Conservation (phyloP, 1,284 basidiomycete genomes). For the Malassezia vespertilionis region DNA sequence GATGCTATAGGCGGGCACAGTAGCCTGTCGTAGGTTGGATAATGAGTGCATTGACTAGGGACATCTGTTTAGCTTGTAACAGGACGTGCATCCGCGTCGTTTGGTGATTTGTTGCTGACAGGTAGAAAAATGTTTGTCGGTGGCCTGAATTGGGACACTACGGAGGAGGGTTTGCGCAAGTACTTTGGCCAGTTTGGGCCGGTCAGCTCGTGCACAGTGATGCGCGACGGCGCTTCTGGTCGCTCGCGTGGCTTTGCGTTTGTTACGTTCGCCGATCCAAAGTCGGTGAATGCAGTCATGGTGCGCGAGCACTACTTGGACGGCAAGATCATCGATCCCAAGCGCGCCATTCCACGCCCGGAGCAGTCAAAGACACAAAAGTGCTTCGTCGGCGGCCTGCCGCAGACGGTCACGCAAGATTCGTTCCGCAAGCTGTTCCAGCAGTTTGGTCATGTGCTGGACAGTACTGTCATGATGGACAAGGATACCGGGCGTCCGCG, state of each 20-base stretch:
- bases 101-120: slow-evolving; percentile 2
- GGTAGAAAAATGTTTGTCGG: slow-evolving; percentile 92
- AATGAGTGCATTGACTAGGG: slow-evolving; percentile 1
- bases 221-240: slow-evolving; percentile 75
- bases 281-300: slow-evolving; percentile 79
- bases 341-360: slow-evolving; percentile 81
- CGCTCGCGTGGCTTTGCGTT: slow-evolving; percentile 88
- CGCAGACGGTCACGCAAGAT: slow-evolving; percentile 79
- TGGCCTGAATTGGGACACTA: slow-evolving; percentile 92
- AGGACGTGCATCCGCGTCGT: slow-evolving; percentile 1
- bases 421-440: slow-evolving; percentile 83
- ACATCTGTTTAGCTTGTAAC: not conserved
- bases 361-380: slow-evolving; percentile 41
- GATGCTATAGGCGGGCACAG: slow-evolving; percentile 5
- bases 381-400: slow-evolving; percentile 88
- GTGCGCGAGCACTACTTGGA: slow-evolving; percentile 73
- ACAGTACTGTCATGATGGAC: slow-evolving; percentile 97
- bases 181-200: slow-evolving; percentile 84
- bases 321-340: slow-evolving; percentile 95
- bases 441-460: slow-evolving; percentile 78
- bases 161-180: slow-evolving; percentile 73
- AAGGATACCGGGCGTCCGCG: slow-evolving; percentile 88
- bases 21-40: slow-evolving; percentile 7
- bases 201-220: slow-evolving; percentile 83
- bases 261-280: slow-evolving; percentile 75